Percentiles rank a stretch among this genome's conserved stretches.
Conservation (phyloP, 768 basidiomycete genomes). For the Trametopsis cervina region DNA sequence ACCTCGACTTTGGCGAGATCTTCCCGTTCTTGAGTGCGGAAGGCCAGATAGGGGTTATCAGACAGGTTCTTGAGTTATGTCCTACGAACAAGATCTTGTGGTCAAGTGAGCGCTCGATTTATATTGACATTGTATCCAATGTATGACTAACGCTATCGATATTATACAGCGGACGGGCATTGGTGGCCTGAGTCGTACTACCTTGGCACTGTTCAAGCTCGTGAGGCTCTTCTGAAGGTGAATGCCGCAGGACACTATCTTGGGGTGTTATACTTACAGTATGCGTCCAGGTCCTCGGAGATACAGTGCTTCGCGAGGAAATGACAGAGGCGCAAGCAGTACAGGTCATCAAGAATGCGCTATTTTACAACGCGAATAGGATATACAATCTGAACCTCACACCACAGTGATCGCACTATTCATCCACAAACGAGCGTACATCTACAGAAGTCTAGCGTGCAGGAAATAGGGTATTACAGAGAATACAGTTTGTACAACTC, state of each 20-base stretch:
- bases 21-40: constrained; percentile 60
- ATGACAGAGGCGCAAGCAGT: constrained; percentile 50
- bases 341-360: constrained; percentile 41
- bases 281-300: constrained; percentile 44
- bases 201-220: constrained; percentile 57
- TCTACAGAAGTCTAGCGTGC: too few relatives aligned
- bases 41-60: constrained; percentile 54
- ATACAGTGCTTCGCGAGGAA: constrained; percentile 40
- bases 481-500: too few relatives aligned
- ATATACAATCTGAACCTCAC: constrained; percentile 52
- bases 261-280: too few relatives aligned
- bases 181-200: constrained; percentile 80
- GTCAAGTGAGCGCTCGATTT: constrained; percentile 65
- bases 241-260: constrained; percentile 12
- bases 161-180: constrained; percentile 46
- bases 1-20: constrained; percentile 74
- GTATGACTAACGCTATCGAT: neutral
- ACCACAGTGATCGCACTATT: constrained; percentile 15
- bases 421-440: neutral
- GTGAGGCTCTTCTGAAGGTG: constrained; percentile 57
- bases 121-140: neutral
- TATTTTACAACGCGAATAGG: constrained; percentile 63
- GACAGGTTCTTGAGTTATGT: constrained; percentile 59
- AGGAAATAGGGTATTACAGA: too few relatives aligned
- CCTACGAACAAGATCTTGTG: constrained; percentile 79